Conservation (phyloP, 805 yeast genomes). For the Wickerhamiella dianesei region DNA sequence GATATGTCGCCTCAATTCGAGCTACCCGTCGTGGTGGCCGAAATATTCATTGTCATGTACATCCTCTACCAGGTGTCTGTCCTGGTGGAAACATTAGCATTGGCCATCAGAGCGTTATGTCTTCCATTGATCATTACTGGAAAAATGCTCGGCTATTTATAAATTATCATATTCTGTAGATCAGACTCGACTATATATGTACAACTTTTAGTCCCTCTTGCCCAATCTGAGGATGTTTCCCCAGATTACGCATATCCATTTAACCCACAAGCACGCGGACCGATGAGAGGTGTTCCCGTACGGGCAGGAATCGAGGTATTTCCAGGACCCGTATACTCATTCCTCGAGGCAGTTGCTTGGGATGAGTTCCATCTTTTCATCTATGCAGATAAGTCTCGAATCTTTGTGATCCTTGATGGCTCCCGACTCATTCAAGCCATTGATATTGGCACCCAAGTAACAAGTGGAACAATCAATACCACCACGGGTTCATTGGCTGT, state of each 20-base stretch:
- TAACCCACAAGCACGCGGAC: too few species aligned
- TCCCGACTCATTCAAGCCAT: slow-evolving; percentile 57
- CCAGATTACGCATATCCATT: not conserved
- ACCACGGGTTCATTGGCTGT: slow-evolving; percentile 50
- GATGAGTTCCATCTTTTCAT: slow-evolving; percentile 43
- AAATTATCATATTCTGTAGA: not conserved
- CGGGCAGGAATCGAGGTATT: slow-evolving; percentile 28
- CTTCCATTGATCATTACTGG: slow-evolving; percentile 21
- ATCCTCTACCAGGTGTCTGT: slow-evolving; percentile 22
- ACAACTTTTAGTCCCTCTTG: not conserved
- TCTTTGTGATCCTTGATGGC: slow-evolving; percentile 47
- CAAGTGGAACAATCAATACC: slow-evolving; percentile 49
- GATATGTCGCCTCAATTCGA: slow-evolving; percentile 18
- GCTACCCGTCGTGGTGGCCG: slow-evolving; percentile 18
- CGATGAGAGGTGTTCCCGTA: not conserved
- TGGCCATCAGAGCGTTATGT: slow-evolving; percentile 18
- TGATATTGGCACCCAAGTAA: slow-evolving; percentile 53
- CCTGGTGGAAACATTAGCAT: slow-evolving; percentile 19
- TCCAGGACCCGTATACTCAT: slow-evolving; percentile 44
- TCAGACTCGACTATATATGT: not conserved
- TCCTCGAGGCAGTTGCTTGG: slow-evolving; percentile 48
- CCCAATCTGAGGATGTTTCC: too few species aligned
- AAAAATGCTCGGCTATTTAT: slow-evolving; percentile 11
- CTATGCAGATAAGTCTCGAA: slow-evolving; percentile 80
- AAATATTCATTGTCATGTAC: slow-evolving; percentile 19